Base-by-base conservation (phyloP, 1,284 basidiomycete genomes). In the Apiotrichum sp. region DNA sequence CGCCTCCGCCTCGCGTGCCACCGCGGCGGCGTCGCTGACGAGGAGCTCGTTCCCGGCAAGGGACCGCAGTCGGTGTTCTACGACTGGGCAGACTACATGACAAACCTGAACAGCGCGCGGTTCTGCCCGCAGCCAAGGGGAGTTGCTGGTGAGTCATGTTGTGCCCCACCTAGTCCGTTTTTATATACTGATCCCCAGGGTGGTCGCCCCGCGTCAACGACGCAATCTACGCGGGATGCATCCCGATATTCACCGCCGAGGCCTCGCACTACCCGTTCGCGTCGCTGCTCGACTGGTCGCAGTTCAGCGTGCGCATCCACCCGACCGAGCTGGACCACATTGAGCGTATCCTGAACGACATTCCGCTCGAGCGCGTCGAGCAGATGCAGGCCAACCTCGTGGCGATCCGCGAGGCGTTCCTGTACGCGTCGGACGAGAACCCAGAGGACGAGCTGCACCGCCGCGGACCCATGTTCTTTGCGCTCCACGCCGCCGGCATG, bases 221-320 rank as follows among this genome's bases (percentile, higher is more conserved):
- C 58, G 77, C 76, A n/a, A 76, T 79, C 50, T 79, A 70, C 57
- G 76, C 78, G 8, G 78, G 78, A 42, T 79, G 78, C 64, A 79
- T 79, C 44, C 78, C 78, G 10, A 75, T 78, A 47, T 70, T 79
- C 48, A 73, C 76, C 45, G 70, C 73, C 56, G 77, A 79, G 59
- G 73, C 72, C 9, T 68, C 73, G 11, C 70, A 76, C 56, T 76
- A 74, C 62, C 77, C 78, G n/a, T 79, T 76, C 57, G 70, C 74
- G 41, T 67, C 70, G 50, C 63, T 77, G 49, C 64, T 79, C 51
- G 77, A 78, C 62, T 79, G 77, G 69, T 70, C 72, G 14, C 73
- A 74, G 52, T 75, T 79, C 65, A 75, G 72, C 13, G 68, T 79
- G 43, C 65, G 74, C 38, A 66, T 79, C 36, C 70, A 72, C 29